Percentiles rank a stretch among this genome's conserved stretches.
Conservation (phyloP, 139 green algal genomes). For the Chlamydomonas sphaeroides region DNA sequence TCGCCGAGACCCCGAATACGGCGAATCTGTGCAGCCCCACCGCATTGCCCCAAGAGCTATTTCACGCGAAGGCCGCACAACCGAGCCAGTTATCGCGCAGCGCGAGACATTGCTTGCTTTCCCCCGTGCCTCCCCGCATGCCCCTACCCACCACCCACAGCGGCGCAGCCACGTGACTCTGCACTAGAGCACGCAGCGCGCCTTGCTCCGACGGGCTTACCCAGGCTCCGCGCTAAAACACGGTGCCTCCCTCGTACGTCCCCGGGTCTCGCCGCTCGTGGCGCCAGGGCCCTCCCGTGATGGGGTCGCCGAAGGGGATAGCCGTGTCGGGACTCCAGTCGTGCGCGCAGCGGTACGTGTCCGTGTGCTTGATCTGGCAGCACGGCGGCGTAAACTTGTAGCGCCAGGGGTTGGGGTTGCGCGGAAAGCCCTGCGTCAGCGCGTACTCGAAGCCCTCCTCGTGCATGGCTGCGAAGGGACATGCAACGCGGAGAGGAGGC, state of each 20-base stretch:
- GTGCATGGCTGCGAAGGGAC: conserved; percentile 45
- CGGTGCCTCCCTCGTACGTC: conserved; percentile 49
- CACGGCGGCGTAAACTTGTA: conserved; percentile 58
- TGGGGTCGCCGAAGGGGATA: conserved; percentile 50
- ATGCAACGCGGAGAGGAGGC: no score
- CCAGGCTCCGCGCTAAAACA: conserved; percentile 9
- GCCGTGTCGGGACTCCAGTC: conserved; percentile 53
- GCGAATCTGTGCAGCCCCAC: no score
- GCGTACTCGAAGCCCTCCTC: conserved; percentile 60
- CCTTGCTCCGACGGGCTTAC: no score
- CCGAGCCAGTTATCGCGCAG: no score
- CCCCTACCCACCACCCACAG: no score
- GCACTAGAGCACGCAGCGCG: no score
- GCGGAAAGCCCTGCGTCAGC: conserved; percentile 48
- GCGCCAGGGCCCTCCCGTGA: conserved; percentile 44
- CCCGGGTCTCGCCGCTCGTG: conserved; percentile 37
- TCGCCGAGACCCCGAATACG: no score
- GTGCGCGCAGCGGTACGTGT: conserved; percentile 54
- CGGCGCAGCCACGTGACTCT: no score
- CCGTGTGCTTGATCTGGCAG: conserved; percentile 55
- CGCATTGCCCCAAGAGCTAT: no score
- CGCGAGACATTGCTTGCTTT: no score
- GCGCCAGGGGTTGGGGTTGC: conserved; percentile 57
- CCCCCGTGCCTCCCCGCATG: no score
- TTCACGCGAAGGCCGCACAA: no score